Base-by-base conservation (phyloP, 495 filamentous ascomycete species). In the Evernia prunastri region DNA sequence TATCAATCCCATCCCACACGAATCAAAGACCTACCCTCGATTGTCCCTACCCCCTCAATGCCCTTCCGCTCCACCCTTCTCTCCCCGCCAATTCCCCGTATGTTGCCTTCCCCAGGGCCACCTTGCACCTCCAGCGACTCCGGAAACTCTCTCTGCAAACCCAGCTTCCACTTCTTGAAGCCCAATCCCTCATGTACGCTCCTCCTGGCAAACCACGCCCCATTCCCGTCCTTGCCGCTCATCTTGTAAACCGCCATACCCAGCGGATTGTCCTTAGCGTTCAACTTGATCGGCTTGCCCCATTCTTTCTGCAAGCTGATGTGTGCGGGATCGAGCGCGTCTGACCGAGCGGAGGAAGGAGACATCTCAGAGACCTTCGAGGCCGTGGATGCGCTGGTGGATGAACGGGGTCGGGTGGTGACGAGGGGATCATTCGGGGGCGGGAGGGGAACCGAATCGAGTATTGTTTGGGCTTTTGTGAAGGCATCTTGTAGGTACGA, bases 181-280 rank as follows among this genome's bases (percentile, higher is more conserved):
- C 84, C 77, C 27, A 94, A 70, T 0, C 87, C 86, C 67, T 87
- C 83, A 64, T 97, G 92, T 20, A 97, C 79, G 68, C 90, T 96
- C 35, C 91, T 79, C 61, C 94, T 75, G 13, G 89, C 91, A 74
- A 97, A 97, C 93, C 93, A 97, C 5, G 85, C 79, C 0, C 93
- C 94, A 56, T 87, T 87, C 4, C 91, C 88, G 70, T 97, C 94
- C 62, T 87, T 85, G 0, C 87, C 85, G 0, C 78, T 72, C 33
- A 94, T 77, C 71, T 95, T 97, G 75, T 91, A 96, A 17, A 97
- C 83, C 29, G 79, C 76, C 23, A 97, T 83, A 0, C 81, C 86
- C 15, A 91, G 76, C 9, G 90, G 91, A 68, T 94, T 96, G 10
- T 93, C 87, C 65, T 81, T 85, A 0, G 80, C 69, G 36, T 74